These are phyloP conservation scores for Casuarina cunninghamiana DNA, from an alignment of 306 rosid species.

Conservation along the genomic window DNA sequence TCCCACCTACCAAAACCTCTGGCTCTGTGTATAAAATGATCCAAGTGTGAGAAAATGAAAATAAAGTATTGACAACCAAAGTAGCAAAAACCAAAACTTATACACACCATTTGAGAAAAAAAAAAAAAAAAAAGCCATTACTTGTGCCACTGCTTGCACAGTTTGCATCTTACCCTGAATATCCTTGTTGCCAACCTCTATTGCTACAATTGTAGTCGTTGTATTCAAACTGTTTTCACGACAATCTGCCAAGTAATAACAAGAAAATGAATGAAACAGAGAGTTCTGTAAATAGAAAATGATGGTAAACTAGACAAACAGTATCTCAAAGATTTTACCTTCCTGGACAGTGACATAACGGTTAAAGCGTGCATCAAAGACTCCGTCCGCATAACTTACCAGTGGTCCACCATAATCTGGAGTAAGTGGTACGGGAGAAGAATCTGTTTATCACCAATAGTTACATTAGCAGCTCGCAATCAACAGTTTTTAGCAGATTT, in stretches of 20 bases:
- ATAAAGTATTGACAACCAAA: conserved; percentile 13
- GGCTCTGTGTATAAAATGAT: conserved; percentile 57
- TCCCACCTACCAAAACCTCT: conserved; percentile 63
- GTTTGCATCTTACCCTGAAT: conserved; percentile 53
- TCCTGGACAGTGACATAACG: conserved; percentile 77
- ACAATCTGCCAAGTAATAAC: conserved; percentile 53
- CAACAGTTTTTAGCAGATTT: conserved; percentile 3
- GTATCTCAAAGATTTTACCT: conserved; percentile 44
- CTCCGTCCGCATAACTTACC: conserved; percentile 87
- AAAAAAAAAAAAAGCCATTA: background rate
- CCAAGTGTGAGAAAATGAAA: conserved; percentile 16
- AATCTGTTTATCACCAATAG: conserved; percentile 44
- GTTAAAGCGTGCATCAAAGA: conserved; percentile 69
- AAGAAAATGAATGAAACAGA: conserved; percentile 13
- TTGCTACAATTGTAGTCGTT: conserved; percentile 61
- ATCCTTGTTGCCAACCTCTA: conserved; percentile 53
- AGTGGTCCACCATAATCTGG: conserved; percentile 74
- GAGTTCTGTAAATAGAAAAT: background rate
- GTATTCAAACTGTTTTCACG: conserved; percentile 68
- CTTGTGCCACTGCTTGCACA: background rate
- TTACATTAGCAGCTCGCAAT: conserved; percentile 12
- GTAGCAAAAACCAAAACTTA: background rate
- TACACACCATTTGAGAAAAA: background rate
- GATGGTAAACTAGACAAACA: background rate
- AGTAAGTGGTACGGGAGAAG: conserved; percentile 62